These are phyloP conservation scores for Ascosphaera aggregata DNA, from an alignment of 2,329 filamentous ascomycete genomes.

Conservation along the genomic window DNA sequence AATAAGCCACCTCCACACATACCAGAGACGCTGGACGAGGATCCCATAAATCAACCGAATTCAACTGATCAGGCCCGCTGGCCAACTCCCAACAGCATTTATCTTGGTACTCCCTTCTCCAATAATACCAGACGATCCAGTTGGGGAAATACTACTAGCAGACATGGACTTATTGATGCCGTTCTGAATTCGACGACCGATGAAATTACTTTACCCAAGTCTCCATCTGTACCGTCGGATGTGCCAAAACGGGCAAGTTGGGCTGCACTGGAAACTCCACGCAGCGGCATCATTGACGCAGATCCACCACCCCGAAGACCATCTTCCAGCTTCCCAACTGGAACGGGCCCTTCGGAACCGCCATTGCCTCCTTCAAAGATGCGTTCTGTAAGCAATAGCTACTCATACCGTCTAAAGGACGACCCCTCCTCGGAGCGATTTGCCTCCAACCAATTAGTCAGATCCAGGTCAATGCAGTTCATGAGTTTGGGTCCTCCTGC, in stretches of 20 bases:
- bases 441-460: slow-evolving; percentile 3
- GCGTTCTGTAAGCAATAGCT: not conserved
- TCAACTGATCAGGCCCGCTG: not conserved
- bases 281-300: too few species aligned
- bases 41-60: not conserved
- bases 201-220: not conserved
- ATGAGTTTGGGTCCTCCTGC: slow-evolving; percentile 7
- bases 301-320: not conserved
- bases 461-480: not conserved
- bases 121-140: not conserved
- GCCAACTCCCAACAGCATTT: not conserved
- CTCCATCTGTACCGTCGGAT: not conserved
- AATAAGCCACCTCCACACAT: slow-evolving; percentile 1
- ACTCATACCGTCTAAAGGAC: not conserved
- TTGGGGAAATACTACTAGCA: not conserved
- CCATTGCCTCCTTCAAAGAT: not conserved
- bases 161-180: not conserved
- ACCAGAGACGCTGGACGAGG: not conserved
- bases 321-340: not conserved
- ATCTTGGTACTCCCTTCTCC: not conserved
- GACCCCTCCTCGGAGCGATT: not conserved
- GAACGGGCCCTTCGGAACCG: not conserved
- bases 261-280: not conserved
- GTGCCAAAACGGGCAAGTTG: not conserved
- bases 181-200: not conserved